Base-by-base conservation (phyloP, 257 asterid species). In the Salvia miltiorrhiza region DNA sequence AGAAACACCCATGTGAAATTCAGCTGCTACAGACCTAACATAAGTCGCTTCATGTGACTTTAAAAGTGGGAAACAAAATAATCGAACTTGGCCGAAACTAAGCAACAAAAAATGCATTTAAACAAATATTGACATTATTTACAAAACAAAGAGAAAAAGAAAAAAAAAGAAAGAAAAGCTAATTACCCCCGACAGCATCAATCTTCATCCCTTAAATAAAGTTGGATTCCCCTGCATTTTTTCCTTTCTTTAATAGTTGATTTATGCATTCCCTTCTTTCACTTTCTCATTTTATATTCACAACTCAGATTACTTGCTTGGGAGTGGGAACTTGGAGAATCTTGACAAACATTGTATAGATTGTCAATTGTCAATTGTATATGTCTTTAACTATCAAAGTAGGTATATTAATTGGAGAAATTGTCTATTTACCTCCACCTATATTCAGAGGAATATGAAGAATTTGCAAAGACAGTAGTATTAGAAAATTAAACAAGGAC, bases 221-320 rank as follows among this genome's bases (percentile, higher is more conserved):
- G 70, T 79, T 77, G 79, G 66, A 64, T 77, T 41, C 70, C 74
- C 48, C 71, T 12, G 33, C 56, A 40, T 64, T n/a, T 16, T 40
- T 35, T 52, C 24, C 5, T 62, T 68, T 73, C 62, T 70, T 65
- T 59, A 53, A 63, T 21, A 4, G 52, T 35, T 9, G 13, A 61
- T 23, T 67, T 59, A n/a, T 59, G 59, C 63, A 63, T 53, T 58
- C 39, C 57, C 44, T 54, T 53, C 0, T 17, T 52, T 56, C 71
- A 39, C 48, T 65, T 66, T 64, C 7, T 21, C 12, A 23, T 30
- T 60, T 52, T 71, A 28, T 58, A 73, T 63, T 75, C 77, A 58
- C 72, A 63, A 73, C 79, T 82, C 28, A 37, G 88, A 82, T 79
- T 70, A 55, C 72, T 78, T 80, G 80, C 77, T 71, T 80, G 74